Evolutionary conservation across 2,329 filamentous ascomycete genomes (phyloP), one percentile per base, ranked within the genome.

Genomic region (Phyllosticta citriasiana): DNA sequence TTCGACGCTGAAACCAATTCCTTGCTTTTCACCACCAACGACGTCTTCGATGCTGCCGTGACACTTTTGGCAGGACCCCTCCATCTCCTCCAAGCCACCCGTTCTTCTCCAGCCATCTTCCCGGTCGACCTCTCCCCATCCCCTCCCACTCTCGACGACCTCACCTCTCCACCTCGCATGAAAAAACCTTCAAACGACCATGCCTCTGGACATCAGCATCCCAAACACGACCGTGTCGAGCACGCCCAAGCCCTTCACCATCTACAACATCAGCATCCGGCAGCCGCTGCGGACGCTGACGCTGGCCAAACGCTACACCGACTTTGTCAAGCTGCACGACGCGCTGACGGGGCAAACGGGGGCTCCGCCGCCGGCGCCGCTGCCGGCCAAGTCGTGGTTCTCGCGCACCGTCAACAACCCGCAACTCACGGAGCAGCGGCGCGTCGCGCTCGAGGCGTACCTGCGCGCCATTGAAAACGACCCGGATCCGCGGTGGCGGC

Each of bases 241-340:
- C 2, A 63, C 77, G 59, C 76, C 80, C 62, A 89, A 90, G 68
- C 81, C 86, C 0, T 91, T 85, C 73, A 92, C 88, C 0, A 81
- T 87, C 65, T 93, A 92, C 78, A 89, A 89, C 72, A 87, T 92
- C 73, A 86, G 84, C 24, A 80, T 94, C 63, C 85, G 88, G 58
- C 84, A 91, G 0, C 89, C 89, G 0, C 81, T 93, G 14, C 85
- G 88, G 55, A 88, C 88, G 4, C 88, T 87, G 67, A 86, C 88
- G 65, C 80, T 91, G 4, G 84, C 86, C 69, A 93, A 92, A 74
- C 88, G 89, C 68, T 95, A 93, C 78, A 90, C 86, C 59, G 89
- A 94, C 71, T 94, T 94, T 70, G 77, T 79, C 60, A 72, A 79
- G 55, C 84, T 95, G 16, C 84, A 94, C 75, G 73, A 78, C 30